Evolutionary conservation across 768 basidiomycete species (phyloP), one percentile per base, ranked within the genome.

Genomic region (Lactifluus subvellereus): DNA sequence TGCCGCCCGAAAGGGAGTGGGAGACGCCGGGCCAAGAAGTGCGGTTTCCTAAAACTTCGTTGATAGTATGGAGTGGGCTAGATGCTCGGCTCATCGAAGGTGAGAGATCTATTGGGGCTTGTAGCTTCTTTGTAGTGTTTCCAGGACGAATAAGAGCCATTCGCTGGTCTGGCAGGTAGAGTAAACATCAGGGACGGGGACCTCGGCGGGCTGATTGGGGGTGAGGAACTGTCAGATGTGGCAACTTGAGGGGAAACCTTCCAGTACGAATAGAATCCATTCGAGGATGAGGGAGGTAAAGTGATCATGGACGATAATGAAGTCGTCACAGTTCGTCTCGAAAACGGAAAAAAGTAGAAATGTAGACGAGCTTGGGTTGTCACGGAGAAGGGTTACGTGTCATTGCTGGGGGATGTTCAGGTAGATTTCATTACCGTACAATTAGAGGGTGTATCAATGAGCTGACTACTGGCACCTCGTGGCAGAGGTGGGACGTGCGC

Each of bases 261-360:
- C 40, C 55, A 62, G 11, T 22, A 57, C n/a, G 55, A 57, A 62
- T 57, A 62, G 35, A 62, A 8, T 6, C 49, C 61, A 6, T 37
- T 62, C 3, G 49, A 20, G 11, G 61, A 45, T 27, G 61, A 57
- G 20, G 40, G 10, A 20, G 61, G 54, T n/a, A 61, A 32, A 14
- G 60, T 43, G 48, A 56, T 50, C 60, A 50, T 56, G 14, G 40
- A n/a, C 16, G 54, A 61, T 33, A 40, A 42, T 2, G 32, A 30
- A 37, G 48, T 54, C 43, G 53, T 14, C 4, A 1, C 9, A n/a
- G 6, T 37, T 22, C 47, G 53, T 49, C 14, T 55, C 18, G 60
- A 6, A 42, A 56, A 55, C 10, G n/a, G 8, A 27, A 30, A 42
- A 18, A 9, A 11, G 30, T 16, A 22, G 8, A 42, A 8, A 3